Evolutionary conservation across 2,329 filamentous ascomycete species (phyloP).

Genomic region (Cladophialophora carrionii): DNA sequence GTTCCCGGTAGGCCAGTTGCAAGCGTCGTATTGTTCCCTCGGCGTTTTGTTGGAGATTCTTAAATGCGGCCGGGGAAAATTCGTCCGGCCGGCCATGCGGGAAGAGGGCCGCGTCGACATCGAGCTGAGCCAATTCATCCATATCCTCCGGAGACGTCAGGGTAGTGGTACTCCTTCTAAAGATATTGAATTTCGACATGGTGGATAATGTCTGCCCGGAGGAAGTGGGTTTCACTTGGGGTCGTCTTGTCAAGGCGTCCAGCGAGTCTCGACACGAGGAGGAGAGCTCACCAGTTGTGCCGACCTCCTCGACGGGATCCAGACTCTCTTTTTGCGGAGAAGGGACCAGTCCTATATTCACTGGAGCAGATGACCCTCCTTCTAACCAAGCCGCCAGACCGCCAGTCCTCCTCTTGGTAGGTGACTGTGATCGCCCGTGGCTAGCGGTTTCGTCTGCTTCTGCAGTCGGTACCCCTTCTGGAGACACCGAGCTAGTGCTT

Average conservation of each 20-base stretch:
- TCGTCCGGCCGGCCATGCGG: conserved; percentile 55
- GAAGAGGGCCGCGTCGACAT: conserved; percentile 59
- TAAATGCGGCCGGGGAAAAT: conserved; percentile 58
- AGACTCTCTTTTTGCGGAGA: conserved; percentile 40
- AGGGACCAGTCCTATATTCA: conserved; percentile 50
- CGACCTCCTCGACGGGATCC: conserved; percentile 32
- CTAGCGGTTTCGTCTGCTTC: conserved; percentile 26
- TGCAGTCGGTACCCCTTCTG: conserved; percentile 25
- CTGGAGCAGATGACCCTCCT: conserved; percentile 53
- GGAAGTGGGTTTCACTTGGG: conserved; percentile 37
- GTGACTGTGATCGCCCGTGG: conserved; percentile 18
- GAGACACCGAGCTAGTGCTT: conserved; percentile 35
- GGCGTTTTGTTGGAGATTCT: conserved; percentile 61
- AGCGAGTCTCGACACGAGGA: conserved; percentile 26
- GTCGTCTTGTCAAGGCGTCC: conserved; percentile 34
- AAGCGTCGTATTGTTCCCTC: conserved; percentile 59
- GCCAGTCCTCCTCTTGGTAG: conserved; percentile 31
- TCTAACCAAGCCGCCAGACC: conserved; percentile 57
- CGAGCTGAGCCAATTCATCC: conserved; percentile 60
- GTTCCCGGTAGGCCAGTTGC: conserved; percentile 60
- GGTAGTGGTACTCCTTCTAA: conserved; percentile 45
- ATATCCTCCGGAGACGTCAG: conserved; percentile 41
- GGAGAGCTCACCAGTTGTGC: conserved; percentile 31
- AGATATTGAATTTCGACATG: conserved; percentile 50
- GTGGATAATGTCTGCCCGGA: conserved; percentile 41